Evolutionary conservation across 2,329 filamentous ascomycete genomes (phyloP).

Genomic region (Aspergillus tubingensis): DNA sequence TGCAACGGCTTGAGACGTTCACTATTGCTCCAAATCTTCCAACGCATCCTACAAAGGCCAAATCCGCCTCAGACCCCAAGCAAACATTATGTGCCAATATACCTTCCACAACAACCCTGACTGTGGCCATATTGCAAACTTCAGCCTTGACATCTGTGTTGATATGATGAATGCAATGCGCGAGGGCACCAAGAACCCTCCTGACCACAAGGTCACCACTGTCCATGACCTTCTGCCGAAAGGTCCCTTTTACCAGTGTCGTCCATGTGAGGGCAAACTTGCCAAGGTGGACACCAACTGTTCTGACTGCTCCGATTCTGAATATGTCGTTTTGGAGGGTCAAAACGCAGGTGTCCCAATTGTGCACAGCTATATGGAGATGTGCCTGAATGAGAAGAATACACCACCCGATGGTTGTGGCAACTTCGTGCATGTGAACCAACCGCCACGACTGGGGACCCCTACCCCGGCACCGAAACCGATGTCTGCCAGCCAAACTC

Average conservation of each 20-base stretch:
- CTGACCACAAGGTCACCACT: background rate
- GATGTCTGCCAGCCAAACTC: too few relatives aligned
- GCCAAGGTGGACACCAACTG: background rate
- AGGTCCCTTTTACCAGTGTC: background rate
- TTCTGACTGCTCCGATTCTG: background rate
- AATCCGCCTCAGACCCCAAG: background rate
- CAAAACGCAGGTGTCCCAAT: background rate
- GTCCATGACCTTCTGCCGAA: background rate
- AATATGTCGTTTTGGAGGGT: background rate
- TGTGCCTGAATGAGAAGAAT: background rate
- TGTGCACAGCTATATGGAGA: background rate
- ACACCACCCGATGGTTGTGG: background rate
- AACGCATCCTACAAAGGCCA: background rate
- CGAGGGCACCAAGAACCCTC: background rate
- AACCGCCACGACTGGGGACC: background rate
- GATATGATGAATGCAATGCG: constrained; percentile 24
- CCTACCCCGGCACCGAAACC: background rate
- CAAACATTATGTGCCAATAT: constrained; percentile 20
- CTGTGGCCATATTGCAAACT: constrained; percentile 32
- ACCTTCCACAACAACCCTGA: constrained; percentile 28
- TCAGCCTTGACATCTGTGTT: constrained; percentile 25
- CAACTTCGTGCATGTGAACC: background rate
- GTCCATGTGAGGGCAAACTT: background rate
- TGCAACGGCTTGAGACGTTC: too few relatives aligned
- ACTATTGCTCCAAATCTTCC: too few relatives aligned